phyloP scores from a whole-genome alignment of 192 early-diverging fungal species.

The Backusella australiensis region DNA sequence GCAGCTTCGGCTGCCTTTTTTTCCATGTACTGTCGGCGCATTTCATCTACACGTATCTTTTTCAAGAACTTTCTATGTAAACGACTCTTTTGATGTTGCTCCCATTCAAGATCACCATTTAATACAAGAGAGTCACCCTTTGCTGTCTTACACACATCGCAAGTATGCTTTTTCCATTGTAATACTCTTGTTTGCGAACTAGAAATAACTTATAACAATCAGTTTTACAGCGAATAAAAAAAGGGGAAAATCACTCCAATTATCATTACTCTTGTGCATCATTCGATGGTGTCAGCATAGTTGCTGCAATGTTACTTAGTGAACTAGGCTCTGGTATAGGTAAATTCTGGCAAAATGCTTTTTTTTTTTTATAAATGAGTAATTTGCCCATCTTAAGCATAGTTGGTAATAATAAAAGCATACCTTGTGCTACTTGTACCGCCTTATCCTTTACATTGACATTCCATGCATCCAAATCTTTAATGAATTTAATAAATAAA shows the following conservation, averaged over 20 bases:
- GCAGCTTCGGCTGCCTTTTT: neutral
- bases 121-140: conserved; percentile 47
- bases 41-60: conserved; percentile 37
- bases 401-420: neutral
- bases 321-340: conserved; percentile 30
- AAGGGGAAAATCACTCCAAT: neutral
- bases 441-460: conserved; percentile 52
- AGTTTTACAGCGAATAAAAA: too few species aligned
- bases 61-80: conserved; percentile 59
- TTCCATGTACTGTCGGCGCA: conserved; percentile 1
- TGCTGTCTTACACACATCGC: conserved; percentile 61
- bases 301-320: conserved; percentile 35
- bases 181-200: conserved; percentile 35
- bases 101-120: conserved; percentile 75
- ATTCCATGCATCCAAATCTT: conserved; percentile 56
- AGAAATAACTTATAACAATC: neutral
- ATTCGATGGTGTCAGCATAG: conserved; percentile 30
- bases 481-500: neutral
- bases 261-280: conserved; percentile 37
- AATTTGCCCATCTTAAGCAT: too few species aligned
- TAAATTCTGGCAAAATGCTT: conserved; percentile 42
- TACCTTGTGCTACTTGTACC: conserved; percentile 52
- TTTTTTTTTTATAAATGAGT: neutral
- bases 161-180: conserved; percentile 68
- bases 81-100: conserved; percentile 67